Evolutionary conservation across 192 early-diverging fungal genomes (phyloP), one percentile per base, ranked within the genome.

Genomic region (Gonapodya prolifera): DNA sequence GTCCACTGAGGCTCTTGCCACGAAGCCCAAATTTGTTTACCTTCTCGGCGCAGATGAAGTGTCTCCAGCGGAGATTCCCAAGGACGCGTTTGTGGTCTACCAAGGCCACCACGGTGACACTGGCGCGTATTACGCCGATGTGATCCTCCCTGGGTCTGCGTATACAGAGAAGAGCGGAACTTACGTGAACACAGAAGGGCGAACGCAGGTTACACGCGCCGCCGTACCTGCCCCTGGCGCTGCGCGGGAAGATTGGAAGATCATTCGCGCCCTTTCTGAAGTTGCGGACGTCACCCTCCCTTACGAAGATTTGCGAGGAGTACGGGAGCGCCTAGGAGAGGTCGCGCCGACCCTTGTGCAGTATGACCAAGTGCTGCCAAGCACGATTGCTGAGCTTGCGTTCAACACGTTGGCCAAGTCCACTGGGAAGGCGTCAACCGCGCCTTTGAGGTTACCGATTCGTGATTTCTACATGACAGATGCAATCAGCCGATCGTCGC

Each of bases 181-280:
- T 30, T 98, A 89, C 81, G 91, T 99, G 76, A 99, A 97, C 88
- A 98, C 96, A 8, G 97, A 99, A 81, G 97, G 97, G 69, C 92
- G 97, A 35, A 85, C 94, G 45, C 97, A 99, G 83, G 84, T 89
- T 69, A 96, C 97, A 23, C 94, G 96, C 70, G 94, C 94, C 33
- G 94, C 96, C 13, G 96, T 99, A 29, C 88, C 90, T 45, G n/a
- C 75, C 76, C 94, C 95, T 2, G 91, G 87, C 28, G 93, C 89
- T 34, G 93, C 97, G 2, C 95, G 97, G 75, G 96, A 98, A 78
- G 97, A 99, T 87, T 99, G 97, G 97, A 97, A 96, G 91, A 96
- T 99, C 76, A 86, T 99, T 69, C 94, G 97, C 61, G 97, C 97
- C 1, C 84, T 99, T 34, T 95, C 95, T 1, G 95, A 99, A 84